Conservation (phyloP, 2,329 filamentous ascomycete species). For the Septoria petroselini region DNA sequence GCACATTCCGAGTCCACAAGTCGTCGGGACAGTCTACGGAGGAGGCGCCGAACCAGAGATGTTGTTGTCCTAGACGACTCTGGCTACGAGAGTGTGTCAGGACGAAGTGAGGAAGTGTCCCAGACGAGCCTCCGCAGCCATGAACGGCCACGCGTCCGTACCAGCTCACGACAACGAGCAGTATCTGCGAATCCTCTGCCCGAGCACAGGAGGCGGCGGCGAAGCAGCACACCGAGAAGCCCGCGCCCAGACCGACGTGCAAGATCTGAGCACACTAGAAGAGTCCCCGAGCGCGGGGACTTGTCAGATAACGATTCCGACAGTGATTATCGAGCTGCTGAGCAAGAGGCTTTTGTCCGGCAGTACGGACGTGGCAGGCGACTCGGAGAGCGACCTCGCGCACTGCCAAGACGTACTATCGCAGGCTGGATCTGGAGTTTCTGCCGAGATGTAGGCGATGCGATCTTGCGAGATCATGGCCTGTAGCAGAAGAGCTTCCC, state of each 20-base stretch:
- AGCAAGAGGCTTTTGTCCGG: slow-evolving; percentile 1
- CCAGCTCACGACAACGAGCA: neutral
- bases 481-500: neutral
- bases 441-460: slow-evolving; percentile 1
- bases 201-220: neutral
- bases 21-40: neutral
- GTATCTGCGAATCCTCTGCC: neutral
- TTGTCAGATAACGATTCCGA: neutral
- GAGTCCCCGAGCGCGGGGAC: neutral
- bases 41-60: slow-evolving; percentile 2
- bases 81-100: neutral
- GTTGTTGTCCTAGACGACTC: slow-evolving; percentile 2
- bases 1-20: no score
- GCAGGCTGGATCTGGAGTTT: neutral
- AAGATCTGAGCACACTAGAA: neutral
- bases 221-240: neutral
- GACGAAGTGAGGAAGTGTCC: neutral
- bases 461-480: neutral
- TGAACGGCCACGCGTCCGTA: neutral
- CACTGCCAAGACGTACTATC: neutral
- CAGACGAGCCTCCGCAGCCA: neutral
- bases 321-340: neutral
- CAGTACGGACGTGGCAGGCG: neutral
- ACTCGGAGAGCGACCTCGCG: neutral
- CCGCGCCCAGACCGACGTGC: neutral